Evolutionary conservation across 768 basidiomycete species (phyloP).

Genomic region (Psilocybe cubensis): DNA sequence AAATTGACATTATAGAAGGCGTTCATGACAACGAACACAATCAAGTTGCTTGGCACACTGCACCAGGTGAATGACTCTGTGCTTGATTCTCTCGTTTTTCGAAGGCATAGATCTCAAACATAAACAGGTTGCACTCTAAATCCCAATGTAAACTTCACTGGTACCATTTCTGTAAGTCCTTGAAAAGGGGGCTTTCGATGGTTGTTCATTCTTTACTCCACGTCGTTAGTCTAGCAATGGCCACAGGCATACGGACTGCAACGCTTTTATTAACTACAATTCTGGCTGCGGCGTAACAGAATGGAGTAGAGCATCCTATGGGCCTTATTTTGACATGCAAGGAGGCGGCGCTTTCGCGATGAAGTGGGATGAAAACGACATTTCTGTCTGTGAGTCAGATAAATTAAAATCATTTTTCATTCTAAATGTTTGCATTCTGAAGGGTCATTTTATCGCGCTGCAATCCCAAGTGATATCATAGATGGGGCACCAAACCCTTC

Average conservation of each 20-base stretch:
- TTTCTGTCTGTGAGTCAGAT: conserved; percentile 70
- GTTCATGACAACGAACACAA: conserved; percentile 86
- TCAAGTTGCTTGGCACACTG: conserved; percentile 82
- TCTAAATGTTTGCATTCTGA: conserved; percentile 9
- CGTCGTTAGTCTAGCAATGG: conserved; percentile 28
- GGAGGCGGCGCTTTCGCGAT: conserved; percentile 87
- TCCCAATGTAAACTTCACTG: conserved; percentile 26
- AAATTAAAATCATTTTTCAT: not conserved
- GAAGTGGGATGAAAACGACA: conserved; percentile 85
- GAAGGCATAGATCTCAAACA: not conserved
- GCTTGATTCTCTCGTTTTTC: not conserved
- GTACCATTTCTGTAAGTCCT: conserved; percentile 24
- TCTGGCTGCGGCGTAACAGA: conserved; percentile 80
- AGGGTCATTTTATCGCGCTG: conserved; percentile 87
- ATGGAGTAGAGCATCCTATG: conserved; percentile 83
- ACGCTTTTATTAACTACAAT: conserved; percentile 55
- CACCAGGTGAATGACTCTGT: conserved; percentile 14
- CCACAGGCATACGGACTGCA: conserved; percentile 46
- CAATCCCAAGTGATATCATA: conserved; percentile 70
- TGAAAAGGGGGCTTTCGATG: not conserved
- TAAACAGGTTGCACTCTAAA: conserved; percentile 26
- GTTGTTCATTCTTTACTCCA: not conserved
- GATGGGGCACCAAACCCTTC: conserved; percentile 66
- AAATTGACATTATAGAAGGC: conserved; percentile 85
- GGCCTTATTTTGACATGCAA: conserved; percentile 76